Base-by-base conservation (phyloP, 805 yeast species). In the Aciculoconidium aculeatum region DNA sequence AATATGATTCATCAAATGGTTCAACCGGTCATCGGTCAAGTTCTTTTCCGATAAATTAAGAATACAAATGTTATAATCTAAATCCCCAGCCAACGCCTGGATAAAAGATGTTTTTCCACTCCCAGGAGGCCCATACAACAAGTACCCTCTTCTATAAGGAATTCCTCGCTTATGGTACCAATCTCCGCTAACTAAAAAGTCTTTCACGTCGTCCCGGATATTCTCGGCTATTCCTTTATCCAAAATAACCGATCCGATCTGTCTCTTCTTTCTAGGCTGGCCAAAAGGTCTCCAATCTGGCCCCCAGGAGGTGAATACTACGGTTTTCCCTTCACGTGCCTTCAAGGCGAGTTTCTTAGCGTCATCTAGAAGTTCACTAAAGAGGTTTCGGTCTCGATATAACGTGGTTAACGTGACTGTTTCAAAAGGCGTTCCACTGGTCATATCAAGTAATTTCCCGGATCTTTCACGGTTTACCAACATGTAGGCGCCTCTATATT, bases 261-360 rank as follows among this genome's bases (percentile, higher is more conserved):
- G 58, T 44, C 98, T 68, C 58, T 90, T 90, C 45, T 78, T 80
- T 39, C 96, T 70, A 1, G 98, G 97, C 51, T 80, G 88, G 2
- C 98, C 98, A 63, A 92, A 92, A 4, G 95, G 95, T 47, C 97
- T 69, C 98, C 98, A 92, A 49, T 92, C 98, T 16, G 95, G 95
- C 1, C 97, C 98, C 85, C 92, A 90, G 7, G 95, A 82, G 4
- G 96, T 85, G 54, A 74, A 92, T 4, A 92, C 61, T 6, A 92
- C 97, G 0, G 97, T 92, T 49, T 87, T 90, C 6, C 98, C 97
- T 49, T 86, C 94, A 36, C 82, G 80, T 17, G 80, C 70, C 44
- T 75, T 75, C 49, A 87, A 66, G 0, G 97, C 97, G 61, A 85
- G 58, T 21, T 65, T 58, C 45, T 88, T 85, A 3, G 97, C 97